phyloP scores from a whole-genome alignment of 2,329 filamentous ascomycete genomes.

The Aspergillus piperis region DNA sequence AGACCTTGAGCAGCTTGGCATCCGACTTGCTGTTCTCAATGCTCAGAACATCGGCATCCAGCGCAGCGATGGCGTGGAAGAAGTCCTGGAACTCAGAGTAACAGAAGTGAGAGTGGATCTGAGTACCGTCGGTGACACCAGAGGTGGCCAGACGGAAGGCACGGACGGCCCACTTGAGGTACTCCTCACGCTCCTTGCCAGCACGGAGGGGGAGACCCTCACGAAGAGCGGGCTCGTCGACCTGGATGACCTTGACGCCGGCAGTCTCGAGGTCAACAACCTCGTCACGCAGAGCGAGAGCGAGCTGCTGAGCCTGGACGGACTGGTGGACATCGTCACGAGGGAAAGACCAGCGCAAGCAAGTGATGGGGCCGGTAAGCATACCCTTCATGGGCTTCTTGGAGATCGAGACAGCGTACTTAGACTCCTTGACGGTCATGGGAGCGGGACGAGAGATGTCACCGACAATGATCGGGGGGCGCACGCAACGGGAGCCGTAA shows the following conservation, averaged over 20 bases:
- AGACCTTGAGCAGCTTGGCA: constrained; percentile 98
- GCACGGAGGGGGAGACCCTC: constrained; percentile 97
- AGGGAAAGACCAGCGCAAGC: constrained; percentile 98
- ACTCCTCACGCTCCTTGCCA: constrained; percentile 92
- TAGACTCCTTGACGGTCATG: constrained; percentile 99
- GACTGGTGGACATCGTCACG: constrained; percentile 99
- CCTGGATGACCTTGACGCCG: constrained; percentile 96
- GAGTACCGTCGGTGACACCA: constrained; percentile 90
- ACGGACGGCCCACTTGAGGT: constrained; percentile 96
- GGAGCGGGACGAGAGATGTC: constrained; percentile 95
- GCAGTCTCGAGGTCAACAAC: constrained; percentile 97
- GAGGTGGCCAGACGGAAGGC: constrained; percentile 95
- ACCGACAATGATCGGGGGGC: constrained; percentile 96
- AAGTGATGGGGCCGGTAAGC: constrained; percentile 98
- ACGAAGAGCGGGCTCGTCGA: constrained; percentile 98
- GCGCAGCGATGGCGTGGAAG: constrained; percentile 98
- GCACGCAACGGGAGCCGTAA: constrained; percentile 97
- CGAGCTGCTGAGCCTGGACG: constrained; percentile 97
- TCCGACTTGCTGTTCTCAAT: constrained; percentile 99
- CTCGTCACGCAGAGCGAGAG: constrained; percentile 96
- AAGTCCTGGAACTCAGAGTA: constrained; percentile 99
- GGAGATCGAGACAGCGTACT: constrained; percentile 93
- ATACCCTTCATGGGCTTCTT: constrained; percentile 99
- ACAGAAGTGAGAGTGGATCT: constrained; percentile 99
- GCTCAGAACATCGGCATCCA: constrained; percentile 96